Evolutionary conservation across 768 basidiomycete species (phyloP), one percentile per base, ranked within the genome.

Genomic region (Tricholomella constricta): DNA sequence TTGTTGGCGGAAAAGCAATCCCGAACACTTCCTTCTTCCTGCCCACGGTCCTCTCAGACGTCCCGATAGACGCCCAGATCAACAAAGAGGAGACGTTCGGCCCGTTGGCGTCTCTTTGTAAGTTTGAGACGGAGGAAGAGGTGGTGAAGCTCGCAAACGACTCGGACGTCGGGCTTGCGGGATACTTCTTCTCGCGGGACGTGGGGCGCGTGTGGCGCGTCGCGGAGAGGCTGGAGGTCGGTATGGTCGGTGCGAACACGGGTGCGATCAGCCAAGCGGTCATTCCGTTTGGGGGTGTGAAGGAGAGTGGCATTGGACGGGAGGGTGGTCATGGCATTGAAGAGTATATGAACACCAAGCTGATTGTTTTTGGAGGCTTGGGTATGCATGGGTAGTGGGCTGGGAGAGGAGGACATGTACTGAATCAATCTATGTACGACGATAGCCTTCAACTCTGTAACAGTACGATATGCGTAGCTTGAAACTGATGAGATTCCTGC

Each of bases 71-170:
- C 23, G 89, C 92, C 9, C 72, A 79, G 31, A 65, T 96, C 61
- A 80, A 83, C 61, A 64, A 63, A 9, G 97, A 98, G 67, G 97
- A 99, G 77, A 98, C 97, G 0, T 99, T 99, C 63, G 97, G 96
- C 0, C 95, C 93, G 0, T 69, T 96, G 34, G 94, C 94, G 0
- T 88, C 90, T 6, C 73, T 99, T 20, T 86, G 82, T 67, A 88
- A 87, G 65, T 99, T 99, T 65, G 85, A 91, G 69, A 94, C 93
- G 0, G 97, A 99, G 72, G 94, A 94, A 38, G 89, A 98, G 68
- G 94, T 94, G 1, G 77, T 98, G 51, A 77, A 78, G 59, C 70
- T 93, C 46, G 96, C 96, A 27, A 98, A 99, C 69, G 74, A 82
- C 60, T 79, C 86, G 1, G 83, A 90, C 17, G 83, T 89, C 23